A percentile compares a stretch with the other conserved stretches of the same genome.
Evolutionary conservation across 108 stramenopile genomes (phyloP).

Genomic region (Nitzschia sp.): DNA sequence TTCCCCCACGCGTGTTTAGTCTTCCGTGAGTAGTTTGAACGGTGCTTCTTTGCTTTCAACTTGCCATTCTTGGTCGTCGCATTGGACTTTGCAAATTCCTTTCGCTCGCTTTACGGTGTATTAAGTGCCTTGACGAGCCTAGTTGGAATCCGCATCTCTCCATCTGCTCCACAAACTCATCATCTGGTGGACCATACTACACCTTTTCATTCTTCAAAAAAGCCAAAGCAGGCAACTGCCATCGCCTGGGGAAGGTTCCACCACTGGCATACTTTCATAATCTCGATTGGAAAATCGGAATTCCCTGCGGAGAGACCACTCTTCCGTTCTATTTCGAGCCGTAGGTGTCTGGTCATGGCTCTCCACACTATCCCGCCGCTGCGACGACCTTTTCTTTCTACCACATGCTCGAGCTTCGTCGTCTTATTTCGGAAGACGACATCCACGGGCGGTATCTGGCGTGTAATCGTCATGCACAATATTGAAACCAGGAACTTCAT

Average conservation of each 20-base stretch:
- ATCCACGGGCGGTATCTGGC: slow-evolving; percentile 2
- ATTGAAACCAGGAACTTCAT: slow-evolving; percentile 34
- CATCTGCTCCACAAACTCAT: slow-evolving; percentile 56
- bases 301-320: slow-evolving; percentile 51
- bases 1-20: slow-evolving; percentile 65
- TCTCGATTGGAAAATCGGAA: slow-evolving; percentile 58
- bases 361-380: slow-evolving; percentile 5
- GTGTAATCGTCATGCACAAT: slow-evolving; percentile 38
- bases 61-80: slow-evolving; percentile 4
- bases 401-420: background rate
- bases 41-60: slow-evolving; percentile 7
- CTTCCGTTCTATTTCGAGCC: slow-evolving; percentile 37
- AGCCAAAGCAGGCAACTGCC: slow-evolving; percentile 56
- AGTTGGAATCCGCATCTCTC: slow-evolving; percentile 80
- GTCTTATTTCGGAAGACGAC: slow-evolving; percentile 19
- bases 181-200: slow-evolving; percentile 64
- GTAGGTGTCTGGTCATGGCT: slow-evolving; percentile 6
- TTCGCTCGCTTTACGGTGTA: slow-evolving; percentile 74
- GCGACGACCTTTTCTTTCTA: slow-evolving; percentile 12
- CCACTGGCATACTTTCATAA: slow-evolving; percentile 65
- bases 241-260: slow-evolving; percentile 50
- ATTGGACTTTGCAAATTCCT: slow-evolving; percentile 16
- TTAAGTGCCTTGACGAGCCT: slow-evolving; percentile 60
- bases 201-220: slow-evolving; percentile 91
- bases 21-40: slow-evolving; percentile 12